Evolutionary conservation across 495 filamentous ascomycete species (phyloP).

Genomic region (Neurospora hispaniola): DNA sequence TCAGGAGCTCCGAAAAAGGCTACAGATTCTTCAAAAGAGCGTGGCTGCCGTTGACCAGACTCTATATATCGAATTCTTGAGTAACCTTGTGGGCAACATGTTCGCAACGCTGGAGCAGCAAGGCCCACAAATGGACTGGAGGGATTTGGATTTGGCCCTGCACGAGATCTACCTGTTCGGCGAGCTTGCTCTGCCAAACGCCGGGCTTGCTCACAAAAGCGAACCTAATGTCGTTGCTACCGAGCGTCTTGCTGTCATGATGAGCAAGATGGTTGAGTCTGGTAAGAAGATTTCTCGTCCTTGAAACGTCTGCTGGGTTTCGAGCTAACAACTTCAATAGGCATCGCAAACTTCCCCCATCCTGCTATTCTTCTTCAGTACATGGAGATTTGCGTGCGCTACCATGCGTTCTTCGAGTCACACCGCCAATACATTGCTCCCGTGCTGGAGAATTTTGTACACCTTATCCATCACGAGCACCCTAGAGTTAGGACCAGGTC

Average conservation of each 20-base stretch:
- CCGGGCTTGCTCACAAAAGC: conserved; percentile 73
- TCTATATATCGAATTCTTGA: conserved; percentile 77
- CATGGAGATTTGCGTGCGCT: conserved; percentile 96
- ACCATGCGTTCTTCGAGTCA: conserved; percentile 82
- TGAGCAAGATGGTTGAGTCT: conserved; percentile 86
- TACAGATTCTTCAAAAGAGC: conserved; percentile 83
- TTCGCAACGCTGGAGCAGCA: conserved; percentile 65
- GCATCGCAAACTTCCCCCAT: conserved; percentile 74
- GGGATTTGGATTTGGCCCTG: conserved; percentile 89
- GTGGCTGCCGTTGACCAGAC: conserved; percentile 75
- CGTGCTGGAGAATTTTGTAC: conserved; percentile 87
- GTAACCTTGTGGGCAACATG: conserved; percentile 68
- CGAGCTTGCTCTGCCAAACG: conserved; percentile 75
- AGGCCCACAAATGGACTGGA: conserved; percentile 74
- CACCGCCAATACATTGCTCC: conserved; percentile 67
- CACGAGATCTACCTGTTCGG: conserved; percentile 97
- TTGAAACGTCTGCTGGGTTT: neutral
- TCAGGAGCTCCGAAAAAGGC: conserved; percentile 77
- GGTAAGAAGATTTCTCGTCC: conserved; percentile 39
- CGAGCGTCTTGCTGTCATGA: conserved; percentile 75
- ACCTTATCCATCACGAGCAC: conserved; percentile 76
- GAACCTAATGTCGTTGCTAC: conserved; percentile 63
- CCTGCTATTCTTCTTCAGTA: conserved; percentile 89
- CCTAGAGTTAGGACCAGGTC: conserved; percentile 77
- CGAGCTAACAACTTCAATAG: conserved; percentile 31